Percentiles rank a stretch among this genome's conserved stretches.
Conservation (phyloP, 257 asterid species). For the Rubia yunnanensis region DNA sequence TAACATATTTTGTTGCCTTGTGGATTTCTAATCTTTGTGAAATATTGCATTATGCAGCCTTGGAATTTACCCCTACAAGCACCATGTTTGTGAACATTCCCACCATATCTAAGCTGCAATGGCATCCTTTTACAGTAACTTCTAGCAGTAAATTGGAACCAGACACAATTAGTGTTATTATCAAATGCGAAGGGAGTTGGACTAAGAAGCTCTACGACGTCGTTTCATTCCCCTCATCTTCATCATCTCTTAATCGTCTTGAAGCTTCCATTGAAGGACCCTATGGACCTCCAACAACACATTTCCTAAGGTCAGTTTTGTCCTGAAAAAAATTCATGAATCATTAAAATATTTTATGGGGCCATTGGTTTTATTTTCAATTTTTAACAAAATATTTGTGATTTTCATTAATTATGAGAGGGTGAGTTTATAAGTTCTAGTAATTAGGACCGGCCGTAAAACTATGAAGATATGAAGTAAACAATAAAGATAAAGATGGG, state of each 20-base stretch:
- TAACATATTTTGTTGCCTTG: no score
- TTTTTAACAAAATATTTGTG: no score
- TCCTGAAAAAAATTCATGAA: no score
- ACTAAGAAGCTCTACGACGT: slow-evolving; percentile 56
- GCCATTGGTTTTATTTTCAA: no score
- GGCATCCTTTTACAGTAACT: slow-evolving; percentile 94
- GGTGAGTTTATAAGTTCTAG: no score
- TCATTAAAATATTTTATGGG: no score
- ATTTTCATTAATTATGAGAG: no score
- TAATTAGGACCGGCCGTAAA: no score
- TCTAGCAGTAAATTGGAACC: slow-evolving; percentile 63
- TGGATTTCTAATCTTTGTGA: not conserved
- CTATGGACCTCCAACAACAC: slow-evolving; percentile 73
- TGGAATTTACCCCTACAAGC: slow-evolving; percentile 69
- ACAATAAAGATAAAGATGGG: no score
- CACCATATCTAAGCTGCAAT: slow-evolving; percentile 73
- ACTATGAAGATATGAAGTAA: no score
- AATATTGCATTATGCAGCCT: slow-evolving; percentile 26
- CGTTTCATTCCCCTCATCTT: slow-evolving; percentile 31
- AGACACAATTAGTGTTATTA: slow-evolving; percentile 60
- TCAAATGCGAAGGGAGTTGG: slow-evolving; percentile 88
- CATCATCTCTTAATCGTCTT: slow-evolving; percentile 41
- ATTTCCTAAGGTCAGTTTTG: slow-evolving; percentile 49
- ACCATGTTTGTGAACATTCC: slow-evolving; percentile 71
- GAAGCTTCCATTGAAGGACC: slow-evolving; percentile 88